Percentiles rank a stretch among this genome's conserved stretches.
Conservation (phyloP, 176 grass and related monocot genomes). For the Secale cereale region DNA sequence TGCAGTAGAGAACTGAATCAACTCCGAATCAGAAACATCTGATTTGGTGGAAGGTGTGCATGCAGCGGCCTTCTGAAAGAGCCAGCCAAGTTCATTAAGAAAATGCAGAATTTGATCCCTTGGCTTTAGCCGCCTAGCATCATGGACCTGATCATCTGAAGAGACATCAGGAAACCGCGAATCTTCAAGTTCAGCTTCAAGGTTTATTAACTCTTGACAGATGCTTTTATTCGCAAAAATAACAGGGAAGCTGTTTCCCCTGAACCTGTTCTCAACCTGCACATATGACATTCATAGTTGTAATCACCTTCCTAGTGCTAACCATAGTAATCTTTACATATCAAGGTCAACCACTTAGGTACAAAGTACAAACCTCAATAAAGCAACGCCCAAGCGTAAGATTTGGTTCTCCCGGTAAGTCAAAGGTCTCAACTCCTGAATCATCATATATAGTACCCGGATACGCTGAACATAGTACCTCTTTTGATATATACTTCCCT, state of each 20-base stretch:
- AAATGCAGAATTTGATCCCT: constrained; percentile 79
- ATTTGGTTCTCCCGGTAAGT: constrained; percentile 69
- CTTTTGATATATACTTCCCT: constrained; percentile 92
- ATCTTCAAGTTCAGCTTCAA: constrained; percentile 79
- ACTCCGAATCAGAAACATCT: constrained; percentile 28
- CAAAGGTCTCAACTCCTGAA: constrained; percentile 89
- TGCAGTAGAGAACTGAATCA: constrained; percentile 59
- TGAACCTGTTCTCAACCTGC: constrained; percentile 98
- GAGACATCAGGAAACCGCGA: constrained; percentile 37
- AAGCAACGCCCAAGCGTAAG: constrained; percentile 72
- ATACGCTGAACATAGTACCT: constrained; percentile 82
- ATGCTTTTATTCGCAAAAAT: constrained; percentile 72
- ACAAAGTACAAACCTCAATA: constrained; percentile 67
- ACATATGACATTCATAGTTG: constrained; percentile 28
- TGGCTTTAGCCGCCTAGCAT: constrained; percentile 29
- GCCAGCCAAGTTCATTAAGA: constrained; percentile 96
- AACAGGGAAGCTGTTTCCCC: constrained; percentile 90
- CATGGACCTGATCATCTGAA: constrained; percentile 54
- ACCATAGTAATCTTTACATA: constrained; percentile 11
- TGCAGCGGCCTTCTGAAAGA: constrained; percentile 71
- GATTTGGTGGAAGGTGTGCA: constrained; percentile 13
- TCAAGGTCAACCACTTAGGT: not conserved
- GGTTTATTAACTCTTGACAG: constrained; percentile 75
- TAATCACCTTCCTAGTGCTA: constrained; percentile 18
- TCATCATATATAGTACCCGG: constrained; percentile 98